Conservation (phyloP, 257 asterid species). For the Solanum lignicaule region DNA sequence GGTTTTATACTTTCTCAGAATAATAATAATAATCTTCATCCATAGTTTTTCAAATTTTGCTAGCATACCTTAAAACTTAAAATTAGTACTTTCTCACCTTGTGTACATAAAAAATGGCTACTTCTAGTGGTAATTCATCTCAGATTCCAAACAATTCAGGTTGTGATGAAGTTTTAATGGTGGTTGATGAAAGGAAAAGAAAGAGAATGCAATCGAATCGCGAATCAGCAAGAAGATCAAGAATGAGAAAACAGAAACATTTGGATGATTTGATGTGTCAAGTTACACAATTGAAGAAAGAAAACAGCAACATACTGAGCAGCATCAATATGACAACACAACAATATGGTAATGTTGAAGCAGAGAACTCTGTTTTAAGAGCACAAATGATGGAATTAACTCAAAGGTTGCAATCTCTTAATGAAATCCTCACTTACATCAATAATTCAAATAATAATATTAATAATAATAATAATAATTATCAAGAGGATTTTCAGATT, state of each 20-base stretch:
- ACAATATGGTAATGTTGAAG: constrained; percentile 42
- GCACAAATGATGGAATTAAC: constrained; percentile 76
- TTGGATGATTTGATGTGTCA: constrained; percentile 61
- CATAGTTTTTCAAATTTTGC: background rate
- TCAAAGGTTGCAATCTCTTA: constrained; percentile 56
- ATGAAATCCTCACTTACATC: constrained; percentile 46
- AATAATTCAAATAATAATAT: constrained; percentile 17
- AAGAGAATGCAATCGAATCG: constrained; percentile 88
- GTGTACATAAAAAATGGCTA: constrained; percentile 31
- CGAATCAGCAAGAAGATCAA: constrained; percentile 83
- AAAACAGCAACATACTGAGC: constrained; percentile 32
- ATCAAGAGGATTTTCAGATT: constrained; percentile 23
- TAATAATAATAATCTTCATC: background rate
- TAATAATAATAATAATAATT: constrained; percentile 1
- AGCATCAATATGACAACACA: constrained; percentile 32
- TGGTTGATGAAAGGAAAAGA: constrained; percentile 40
- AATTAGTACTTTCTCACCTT: background rate
- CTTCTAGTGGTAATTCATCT: constrained; percentile 57
- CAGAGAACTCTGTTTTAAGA: constrained; percentile 60
- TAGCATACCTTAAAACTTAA: background rate
- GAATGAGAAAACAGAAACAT: constrained; percentile 82
- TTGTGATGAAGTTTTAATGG: constrained; percentile 37
- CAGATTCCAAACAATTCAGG: constrained; percentile 32
- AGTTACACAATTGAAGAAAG: constrained; percentile 35
- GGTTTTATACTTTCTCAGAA: constrained; percentile 89